These are phyloP conservation scores for Lolium multiflorum DNA, from an alignment of 176 grass and related monocot genomes.

Conservation along the genomic window DNA sequence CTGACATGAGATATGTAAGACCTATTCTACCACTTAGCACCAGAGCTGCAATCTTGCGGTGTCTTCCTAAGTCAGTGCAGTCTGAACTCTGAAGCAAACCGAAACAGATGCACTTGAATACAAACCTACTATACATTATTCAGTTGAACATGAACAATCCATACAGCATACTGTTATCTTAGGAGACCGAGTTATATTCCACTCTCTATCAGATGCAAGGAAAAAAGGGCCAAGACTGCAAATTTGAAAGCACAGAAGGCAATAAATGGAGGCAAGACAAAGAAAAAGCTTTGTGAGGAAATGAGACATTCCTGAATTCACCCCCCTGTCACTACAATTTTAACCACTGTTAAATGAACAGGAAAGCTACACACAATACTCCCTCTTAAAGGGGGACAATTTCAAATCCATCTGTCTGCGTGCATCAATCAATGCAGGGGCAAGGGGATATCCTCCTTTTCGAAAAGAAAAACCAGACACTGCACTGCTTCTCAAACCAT, in stretches of 20 bases:
- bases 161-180: neutral
- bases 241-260: neutral
- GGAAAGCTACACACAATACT: neutral
- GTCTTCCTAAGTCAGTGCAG: constrained; percentile 3
- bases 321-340: neutral
- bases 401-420: neutral
- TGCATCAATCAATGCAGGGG: neutral
- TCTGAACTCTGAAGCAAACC: constrained; percentile 1
- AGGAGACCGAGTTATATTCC: neutral
- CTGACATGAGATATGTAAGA: neutral
- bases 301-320: constrained; percentile 17
- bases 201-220: neutral
- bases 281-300: neutral
- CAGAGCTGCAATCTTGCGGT: constrained; percentile 8
- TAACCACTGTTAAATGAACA: constrained; percentile 5
- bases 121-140: neutral
- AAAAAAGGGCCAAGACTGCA: neutral
- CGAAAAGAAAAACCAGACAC: neutral
- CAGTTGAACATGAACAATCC: constrained; percentile 1
- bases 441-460: neutral
- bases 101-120: constrained; percentile 1
- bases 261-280: neutral
- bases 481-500: neutral
- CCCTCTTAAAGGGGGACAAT: neutral
- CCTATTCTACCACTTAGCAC: neutral